Evolutionary conservation across 768 basidiomycete species (phyloP), one percentile per base, ranked within the genome.

Genomic region (Naematelia aurantialba): DNA sequence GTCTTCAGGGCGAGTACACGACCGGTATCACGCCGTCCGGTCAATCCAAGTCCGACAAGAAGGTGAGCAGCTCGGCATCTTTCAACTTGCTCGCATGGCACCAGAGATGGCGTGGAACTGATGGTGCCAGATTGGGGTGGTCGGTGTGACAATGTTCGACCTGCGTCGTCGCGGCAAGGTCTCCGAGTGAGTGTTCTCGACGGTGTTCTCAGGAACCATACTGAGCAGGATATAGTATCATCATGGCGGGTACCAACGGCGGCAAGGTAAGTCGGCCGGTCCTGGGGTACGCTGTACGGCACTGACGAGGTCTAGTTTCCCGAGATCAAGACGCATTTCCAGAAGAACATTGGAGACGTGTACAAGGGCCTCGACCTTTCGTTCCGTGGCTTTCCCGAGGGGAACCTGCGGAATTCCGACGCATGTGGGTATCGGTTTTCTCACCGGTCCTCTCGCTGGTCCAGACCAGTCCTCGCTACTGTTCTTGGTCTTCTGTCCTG

Each of bases 41-140:
- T n/a, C 89, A 89, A 45, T 93, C 91, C 14, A 89, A 86, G 72
- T 93, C 91, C 4, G 92, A 94, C 79, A 94, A 94, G 80, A 96
- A 91, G 83, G 89, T 88, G 57, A 55, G 80, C 57, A 12, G 26
- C 10, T 12, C 25, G 42, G 46, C 21, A 17, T 12, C 45, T 19
- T 52, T 5, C 14, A 5, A 39, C 17, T 39, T 39, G 34, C 8
- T 39, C 34, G 34, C 17, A 17, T 8, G 34, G 25, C n/a, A 12
- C n/a, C 14, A 2, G 22, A n/a, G n/a, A n/a, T n/a, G n/a, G n/a
- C n/a, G 5, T 39, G 25, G 39, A 49, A 19, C 34, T 52, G n/a
- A 58, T 56, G 47, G 53, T 51, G 14, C n/a, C 54, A 75, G 58
- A 67, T 73, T 49, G 72, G 91, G 87, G 90, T 96, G 49, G 89